These are phyloP conservation scores for Clonostachys solani DNA, from an alignment of 2,329 filamentous ascomycete genomes.

Conservation along the genomic window DNA sequence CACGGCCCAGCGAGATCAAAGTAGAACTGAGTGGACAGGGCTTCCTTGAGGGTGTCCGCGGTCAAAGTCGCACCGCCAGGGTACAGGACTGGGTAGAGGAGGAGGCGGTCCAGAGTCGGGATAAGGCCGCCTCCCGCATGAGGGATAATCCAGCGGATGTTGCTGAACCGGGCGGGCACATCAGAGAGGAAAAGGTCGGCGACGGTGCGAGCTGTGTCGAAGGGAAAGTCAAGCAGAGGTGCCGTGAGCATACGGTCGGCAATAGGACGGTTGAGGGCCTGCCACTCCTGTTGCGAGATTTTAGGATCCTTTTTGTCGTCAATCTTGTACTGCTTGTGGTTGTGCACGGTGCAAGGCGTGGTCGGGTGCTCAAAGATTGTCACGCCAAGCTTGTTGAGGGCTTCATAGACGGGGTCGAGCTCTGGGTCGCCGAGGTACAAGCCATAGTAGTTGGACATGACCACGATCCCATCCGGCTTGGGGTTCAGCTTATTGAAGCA, in stretches of 20 bases:
- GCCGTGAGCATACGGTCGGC: conserved; percentile 6
- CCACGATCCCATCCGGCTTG: conserved; percentile 40
- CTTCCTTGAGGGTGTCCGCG: conserved; percentile 3
- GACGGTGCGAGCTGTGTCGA: conserved; percentile 10
- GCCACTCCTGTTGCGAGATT: conserved; percentile 7
- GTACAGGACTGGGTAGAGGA: background rate
- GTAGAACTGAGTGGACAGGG: conserved; percentile 10
- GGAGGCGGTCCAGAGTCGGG: conserved; percentile 11
- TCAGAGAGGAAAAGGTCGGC: conserved; percentile 6
- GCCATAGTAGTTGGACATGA: conserved; percentile 49
- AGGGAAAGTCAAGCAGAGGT: conserved; percentile 13
- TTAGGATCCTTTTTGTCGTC: conserved; percentile 2
- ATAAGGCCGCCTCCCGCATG: conserved; percentile 15
- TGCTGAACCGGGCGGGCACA: conserved; percentile 12
- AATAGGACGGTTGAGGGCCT: conserved; percentile 9
- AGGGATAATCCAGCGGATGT: conserved; percentile 15
- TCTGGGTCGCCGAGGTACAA: conserved; percentile 42
- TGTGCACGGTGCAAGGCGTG: conserved; percentile 26
- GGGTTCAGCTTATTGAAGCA: conserved; percentile 29
- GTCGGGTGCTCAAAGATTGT: conserved; percentile 52
- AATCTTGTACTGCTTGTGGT: background rate
- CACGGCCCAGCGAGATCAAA: conserved; percentile 17
- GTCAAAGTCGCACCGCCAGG: conserved; percentile 21
- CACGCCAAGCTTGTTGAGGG: conserved; percentile 37
- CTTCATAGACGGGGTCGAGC: conserved; percentile 41